Evolutionary conservation across 768 basidiomycete genomes (phyloP), one percentile per base, ranked within the genome.

Genomic region (Serendipita indica): DNA sequence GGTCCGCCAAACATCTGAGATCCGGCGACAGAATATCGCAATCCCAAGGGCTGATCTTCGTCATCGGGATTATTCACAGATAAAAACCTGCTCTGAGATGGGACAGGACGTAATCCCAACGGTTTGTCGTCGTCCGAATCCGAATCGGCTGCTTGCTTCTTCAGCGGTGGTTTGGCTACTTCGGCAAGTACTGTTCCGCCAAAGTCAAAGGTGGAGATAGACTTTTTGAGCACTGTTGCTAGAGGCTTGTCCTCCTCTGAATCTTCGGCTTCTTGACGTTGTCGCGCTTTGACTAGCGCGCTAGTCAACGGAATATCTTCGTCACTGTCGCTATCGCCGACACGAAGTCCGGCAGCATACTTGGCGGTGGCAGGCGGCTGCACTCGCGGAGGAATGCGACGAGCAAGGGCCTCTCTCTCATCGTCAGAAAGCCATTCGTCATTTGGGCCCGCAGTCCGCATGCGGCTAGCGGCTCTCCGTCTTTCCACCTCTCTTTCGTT

Each of bases 281-380:
- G 75, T 20, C 70, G 70, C n/a, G 75, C 79, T 33, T 78, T 77
- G 58, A 74, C 72, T n/a, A 81, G 71, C 5, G 83, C 79, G 2
- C 78, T 79, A 25, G 81, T 79, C 6, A 91, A 73, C 2, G 89
- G 89, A 39, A 89, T 63, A 70, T 91, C 88, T 57, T 88, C 88
- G 61, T 84, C 86, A 62, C 81, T 79, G 18, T 76, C 76, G 54
- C 74, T 77, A 16, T 45, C 45, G 5, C 27, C 33, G 5, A 35
- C 41, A 25, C 45, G 59, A 4, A 60, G 57, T 27, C 60, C 49
- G 30, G 49, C 12, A 16, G 49, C 49, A 16, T 10, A 27, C 10
- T n/a, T n/a, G 10, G 35, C 57, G 10, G 39, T n/a, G n/a, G 35
- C 10, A 37, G 35, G 10, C 35, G 35, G n/a, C 10, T 37, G 35